Base-by-base conservation (phyloP, 1,284 basidiomycete species). In the Amylostereum chailletii region DNA sequence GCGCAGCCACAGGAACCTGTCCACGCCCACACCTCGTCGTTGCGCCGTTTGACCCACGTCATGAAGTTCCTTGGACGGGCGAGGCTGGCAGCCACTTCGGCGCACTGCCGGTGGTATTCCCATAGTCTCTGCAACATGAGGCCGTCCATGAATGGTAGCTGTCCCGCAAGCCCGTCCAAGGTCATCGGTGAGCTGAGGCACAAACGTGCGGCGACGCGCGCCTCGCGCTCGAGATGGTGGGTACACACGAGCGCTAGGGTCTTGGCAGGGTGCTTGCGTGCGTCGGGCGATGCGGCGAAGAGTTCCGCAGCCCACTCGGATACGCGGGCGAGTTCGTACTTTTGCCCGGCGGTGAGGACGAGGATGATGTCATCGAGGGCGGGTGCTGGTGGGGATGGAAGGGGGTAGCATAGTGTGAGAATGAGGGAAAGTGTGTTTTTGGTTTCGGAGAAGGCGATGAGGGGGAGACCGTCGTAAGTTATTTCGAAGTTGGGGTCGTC, bases 371-470 rank as follows among this genome's bases (percentile, higher is more conserved):
- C 33, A 54, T n/a, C n/a, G n/a, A n/a, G n/a, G n/a, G n/a, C n/a
- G n/a, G n/a, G n/a, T n/a, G n/a, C 31, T 36, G 34, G 5, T 29
- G 26, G 7, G 26, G 34, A 27, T 42, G 39, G 39, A 1, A 49
- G 34, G 4, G 55, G 53, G 34, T 56, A 54, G 45, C 50, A 52
- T 7, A 52, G 26, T 4, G 42, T 44, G n/a, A 57, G 51, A 2
- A 53, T 31, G n/a, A 34, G 34, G 11, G 39, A 49, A 9, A 57
- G 34, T 2, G 45, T 47, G 30, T 34, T 26, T 8, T 29, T 33
- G 46, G 47, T 32, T 40, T 55, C 53, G 2, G 49, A 5, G 2
- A 56, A 10, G 4, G 38, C 33, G 1, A 54, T 43, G 38, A 53
- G 34, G 27, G 43, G 29, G 58, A 53, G 51, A 73, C n/a, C n/a